Percentiles rank a stretch among this genome's conserved stretches.
phyloP scores from a whole-genome alignment of 805 yeast genomes.

The Schwanniomyces sp. region DNA sequence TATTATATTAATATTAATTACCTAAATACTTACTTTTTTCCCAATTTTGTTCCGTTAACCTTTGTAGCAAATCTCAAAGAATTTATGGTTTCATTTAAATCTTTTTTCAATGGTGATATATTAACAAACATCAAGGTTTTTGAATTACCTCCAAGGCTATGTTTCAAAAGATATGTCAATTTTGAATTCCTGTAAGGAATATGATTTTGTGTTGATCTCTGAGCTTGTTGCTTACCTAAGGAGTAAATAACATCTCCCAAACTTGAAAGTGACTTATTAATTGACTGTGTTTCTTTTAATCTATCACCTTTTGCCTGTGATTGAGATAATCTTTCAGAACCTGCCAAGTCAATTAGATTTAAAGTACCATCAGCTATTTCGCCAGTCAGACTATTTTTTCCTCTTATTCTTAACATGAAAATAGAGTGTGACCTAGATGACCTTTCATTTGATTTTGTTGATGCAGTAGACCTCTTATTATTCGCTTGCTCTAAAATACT shows the following conservation, averaged over 20 bases:
- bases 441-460: conserved; percentile 76
- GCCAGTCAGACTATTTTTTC: conserved; percentile 51
- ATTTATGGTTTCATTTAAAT: conserved; percentile 76
- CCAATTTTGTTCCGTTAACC: conserved; percentile 56
- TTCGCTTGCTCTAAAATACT: conserved; percentile 54
- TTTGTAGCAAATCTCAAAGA: conserved; percentile 88
- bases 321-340: conserved; percentile 78
- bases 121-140: conserved; percentile 94
- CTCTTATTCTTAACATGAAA: conserved; percentile 62
- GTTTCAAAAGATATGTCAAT: conserved; percentile 79
- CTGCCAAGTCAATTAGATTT: conserved; percentile 89
- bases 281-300: conserved; percentile 82
- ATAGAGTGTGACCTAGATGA: conserved; percentile 93
- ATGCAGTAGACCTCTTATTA: conserved; percentile 70
- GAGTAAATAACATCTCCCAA: conserved; percentile 88
- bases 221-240: conserved; percentile 41
- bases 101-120: conserved; percentile 63
- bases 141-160: conserved; percentile 80
- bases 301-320: conserved; percentile 82
- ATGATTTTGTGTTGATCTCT: conserved; percentile 39
- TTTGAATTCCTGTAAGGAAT: conserved; percentile 71
- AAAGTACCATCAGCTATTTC: conserved; percentile 56
- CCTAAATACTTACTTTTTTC: background rate
- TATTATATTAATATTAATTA: background rate
- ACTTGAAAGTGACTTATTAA: conserved; percentile 83